Conservation (phyloP, 805 yeast species). For the Myxozyma geophila region DNA sequence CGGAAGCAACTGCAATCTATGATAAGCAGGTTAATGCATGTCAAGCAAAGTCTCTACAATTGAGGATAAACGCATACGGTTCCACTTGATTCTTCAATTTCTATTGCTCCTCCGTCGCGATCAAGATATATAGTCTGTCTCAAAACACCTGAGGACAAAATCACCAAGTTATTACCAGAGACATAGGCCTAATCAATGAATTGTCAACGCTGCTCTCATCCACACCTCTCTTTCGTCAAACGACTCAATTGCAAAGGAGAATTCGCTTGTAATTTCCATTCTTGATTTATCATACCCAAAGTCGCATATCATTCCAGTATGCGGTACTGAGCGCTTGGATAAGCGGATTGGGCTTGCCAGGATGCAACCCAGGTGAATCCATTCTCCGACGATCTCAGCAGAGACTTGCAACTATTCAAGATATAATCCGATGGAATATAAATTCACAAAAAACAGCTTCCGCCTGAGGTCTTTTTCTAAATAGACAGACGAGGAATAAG, state of each 20-base stretch:
- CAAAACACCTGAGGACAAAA: conserved; percentile 57
- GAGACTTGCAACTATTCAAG: not conserved
- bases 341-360: conserved; percentile 78
- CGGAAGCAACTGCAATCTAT: conserved; percentile 37
- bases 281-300: conserved; percentile 49
- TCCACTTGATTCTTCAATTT: conserved; percentile 66
- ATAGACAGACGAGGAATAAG: not conserved
- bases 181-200: conserved; percentile 59
- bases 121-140: conserved; percentile 79
- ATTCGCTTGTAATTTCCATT: not conserved
- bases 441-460: not conserved
- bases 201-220: not conserved
- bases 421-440: no score
- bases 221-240: not conserved
- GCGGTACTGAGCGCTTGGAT: conserved; percentile 61
- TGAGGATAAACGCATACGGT: conserved; percentile 29
- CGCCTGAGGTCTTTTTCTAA: not conserved
- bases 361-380: conserved; percentile 63
- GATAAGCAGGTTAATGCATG: not conserved
- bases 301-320: conserved; percentile 66
- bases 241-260: not conserved
- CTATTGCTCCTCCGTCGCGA: conserved; percentile 67
- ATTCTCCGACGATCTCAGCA: not conserved
- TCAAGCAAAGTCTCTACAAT: not conserved
- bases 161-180: conserved; percentile 84